phyloP scores from a whole-genome alignment of 805 yeast species.

The Candida chauliodis region DNA sequence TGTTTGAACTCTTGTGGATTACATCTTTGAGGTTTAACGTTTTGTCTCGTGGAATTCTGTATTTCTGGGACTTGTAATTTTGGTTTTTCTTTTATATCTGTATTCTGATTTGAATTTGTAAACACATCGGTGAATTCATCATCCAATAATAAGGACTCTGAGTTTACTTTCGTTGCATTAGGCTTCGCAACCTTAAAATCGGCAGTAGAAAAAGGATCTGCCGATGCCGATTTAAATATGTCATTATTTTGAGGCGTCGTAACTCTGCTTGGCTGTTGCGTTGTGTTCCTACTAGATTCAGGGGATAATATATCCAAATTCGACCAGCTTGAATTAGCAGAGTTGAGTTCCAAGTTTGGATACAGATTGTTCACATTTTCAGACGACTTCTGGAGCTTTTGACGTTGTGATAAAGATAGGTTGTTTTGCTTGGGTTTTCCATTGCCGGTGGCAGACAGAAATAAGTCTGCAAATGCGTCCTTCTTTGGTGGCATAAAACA shows the following conservation, averaged over 20 bases:
- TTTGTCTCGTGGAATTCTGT: not conserved
- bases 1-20: no score
- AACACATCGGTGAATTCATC: slow-evolving; percentile 44
- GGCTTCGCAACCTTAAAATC: slow-evolving; percentile 3
- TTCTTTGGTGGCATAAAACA: slow-evolving; percentile 33
- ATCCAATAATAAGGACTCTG: slow-evolving; percentile 25
- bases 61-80: not conserved
- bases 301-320: slow-evolving; percentile 34
- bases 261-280: not conserved
- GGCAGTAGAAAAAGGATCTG: slow-evolving; percentile 13
- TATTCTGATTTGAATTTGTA: slow-evolving; percentile 1
- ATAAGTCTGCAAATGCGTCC: slow-evolving; percentile 44
- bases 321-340: slow-evolving; percentile 20
- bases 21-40: no score
- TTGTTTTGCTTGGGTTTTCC: slow-evolving; percentile 9
- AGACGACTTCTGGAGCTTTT: slow-evolving; percentile 14
- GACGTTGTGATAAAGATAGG: slow-evolving; percentile 24
- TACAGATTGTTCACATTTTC: slow-evolving; percentile 3
- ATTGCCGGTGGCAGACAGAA: slow-evolving; percentile 25
- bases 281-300: slow-evolving; percentile 1
- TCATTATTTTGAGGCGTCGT: slow-evolving; percentile 3
- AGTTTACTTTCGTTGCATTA: not conserved
- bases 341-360: slow-evolving; percentile 27
- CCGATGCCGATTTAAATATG: slow-evolving; percentile 3
- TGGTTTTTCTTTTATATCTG: slow-evolving; percentile 5